A percentile compares a stretch with the other conserved stretches of the same genome.
Conservation (phyloP, 164 flowering plant genomes). For the Kingdonia uniflora region DNA sequence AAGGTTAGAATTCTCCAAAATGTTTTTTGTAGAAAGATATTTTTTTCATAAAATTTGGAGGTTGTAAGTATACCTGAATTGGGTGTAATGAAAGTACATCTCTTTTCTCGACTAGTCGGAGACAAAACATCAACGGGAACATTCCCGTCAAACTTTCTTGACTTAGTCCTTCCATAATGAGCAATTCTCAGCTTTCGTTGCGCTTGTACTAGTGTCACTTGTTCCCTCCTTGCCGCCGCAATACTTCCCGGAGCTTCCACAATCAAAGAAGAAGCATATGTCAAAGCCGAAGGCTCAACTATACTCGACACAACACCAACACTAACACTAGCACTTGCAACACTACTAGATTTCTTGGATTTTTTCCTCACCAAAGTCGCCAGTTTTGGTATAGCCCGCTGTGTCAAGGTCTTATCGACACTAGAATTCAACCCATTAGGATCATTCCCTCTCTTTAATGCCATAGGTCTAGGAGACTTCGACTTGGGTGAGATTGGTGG, state of each 20-base stretch:
- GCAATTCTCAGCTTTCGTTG: conserved; percentile 73
- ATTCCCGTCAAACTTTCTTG: conserved; percentile 37
- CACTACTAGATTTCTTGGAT: conserved; percentile 19
- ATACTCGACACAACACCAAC: conserved; percentile 8
- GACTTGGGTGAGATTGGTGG: conserved; percentile 43
- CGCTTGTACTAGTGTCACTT: conserved; percentile 52
- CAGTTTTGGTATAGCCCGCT: conserved; percentile 13
- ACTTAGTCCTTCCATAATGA: conserved; percentile 76
- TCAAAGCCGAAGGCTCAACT: conserved; percentile 7
- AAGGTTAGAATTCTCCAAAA: neutral
- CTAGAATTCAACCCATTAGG: conserved; percentile 34
- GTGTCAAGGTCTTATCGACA: conserved; percentile 26
- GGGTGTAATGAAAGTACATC: conserved; percentile 76
- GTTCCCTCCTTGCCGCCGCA: conserved; percentile 76
- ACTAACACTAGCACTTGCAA: neutral
- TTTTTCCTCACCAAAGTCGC: conserved; percentile 23
- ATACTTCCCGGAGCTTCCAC: conserved; percentile 71
- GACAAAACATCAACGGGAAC: conserved; percentile 24
- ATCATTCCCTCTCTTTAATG: conserved; percentile 33
- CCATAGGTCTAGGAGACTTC: conserved; percentile 36
- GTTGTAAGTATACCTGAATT: conserved; percentile 53
- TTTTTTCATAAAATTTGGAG: no score
- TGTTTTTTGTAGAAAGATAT: no score
- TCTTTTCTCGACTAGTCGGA: conserved; percentile 27
- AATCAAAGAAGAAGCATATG: conserved; percentile 35